phyloP scores from a whole-genome alignment of 2,329 filamentous ascomycete species.

The Ascocoryne sarcoides region DNA sequence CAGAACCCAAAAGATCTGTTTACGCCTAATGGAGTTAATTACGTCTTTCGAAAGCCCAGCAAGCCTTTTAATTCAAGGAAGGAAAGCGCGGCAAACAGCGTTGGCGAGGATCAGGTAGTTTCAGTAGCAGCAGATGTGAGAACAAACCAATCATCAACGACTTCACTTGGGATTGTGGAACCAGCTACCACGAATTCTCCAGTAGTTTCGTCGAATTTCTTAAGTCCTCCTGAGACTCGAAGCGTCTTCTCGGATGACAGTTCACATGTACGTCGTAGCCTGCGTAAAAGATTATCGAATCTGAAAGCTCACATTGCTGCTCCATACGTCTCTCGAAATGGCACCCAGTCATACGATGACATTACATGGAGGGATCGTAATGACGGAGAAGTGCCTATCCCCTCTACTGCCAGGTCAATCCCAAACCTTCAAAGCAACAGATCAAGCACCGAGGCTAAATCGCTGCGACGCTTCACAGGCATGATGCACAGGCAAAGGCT shows the following conservation, averaged over 20 bases:
- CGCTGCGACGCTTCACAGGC: conserved; percentile 10
- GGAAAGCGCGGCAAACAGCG: conserved; percentile 16
- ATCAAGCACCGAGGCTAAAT: conserved; percentile 9
- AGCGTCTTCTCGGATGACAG: conserved; percentile 34
- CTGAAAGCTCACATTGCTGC: conserved; percentile 20
- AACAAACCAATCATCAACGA: conserved; percentile 2
- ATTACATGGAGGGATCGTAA: conserved; percentile 19
- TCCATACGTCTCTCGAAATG: conserved; percentile 19
- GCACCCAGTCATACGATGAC: conserved; percentile 24
- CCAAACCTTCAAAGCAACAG: conserved; percentile 16
- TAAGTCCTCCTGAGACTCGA: conserved; percentile 21
- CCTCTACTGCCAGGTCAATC: conserved; percentile 12
- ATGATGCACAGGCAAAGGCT: conserved; percentile 16
- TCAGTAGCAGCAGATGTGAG: too few relatives aligned
- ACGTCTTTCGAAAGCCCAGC: conserved; percentile 25
- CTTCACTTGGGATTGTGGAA: background rate
- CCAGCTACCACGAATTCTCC: background rate
- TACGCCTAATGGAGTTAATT: conserved; percentile 23
- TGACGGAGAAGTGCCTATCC: conserved; percentile 4
- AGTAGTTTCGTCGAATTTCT: conserved; percentile 8
- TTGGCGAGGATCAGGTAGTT: conserved; percentile 1
- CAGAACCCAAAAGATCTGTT: conserved; percentile 26
- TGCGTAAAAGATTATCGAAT: conserved; percentile 23
- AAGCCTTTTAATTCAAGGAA: conserved; percentile 22
- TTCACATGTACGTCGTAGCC: conserved; percentile 20